Evolutionary conservation across 257 asterid species (phyloP), one percentile per base, ranked within the genome.

Genomic region (Solanum arcanum): DNA sequence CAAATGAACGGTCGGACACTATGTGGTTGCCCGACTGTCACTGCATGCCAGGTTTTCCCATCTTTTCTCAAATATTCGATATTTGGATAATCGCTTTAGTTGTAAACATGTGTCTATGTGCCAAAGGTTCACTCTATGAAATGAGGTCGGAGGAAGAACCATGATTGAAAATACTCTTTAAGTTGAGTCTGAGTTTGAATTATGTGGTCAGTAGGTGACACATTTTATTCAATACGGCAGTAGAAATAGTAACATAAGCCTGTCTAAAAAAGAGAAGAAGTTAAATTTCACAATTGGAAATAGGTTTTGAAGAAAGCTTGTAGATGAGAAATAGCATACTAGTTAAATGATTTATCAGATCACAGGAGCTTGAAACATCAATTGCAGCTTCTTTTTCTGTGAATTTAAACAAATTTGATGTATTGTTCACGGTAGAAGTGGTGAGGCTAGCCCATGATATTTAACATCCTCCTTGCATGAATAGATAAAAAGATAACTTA

Each of bases 1-100:
- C 90, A 92, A 86, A 95, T 97, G 98, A 97, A 97, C 83, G 99
- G 99, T 60, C 97, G 91, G 87, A 86, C 96, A 21, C 90, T 97
- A 86, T 97, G 99, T 49, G 99, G 99, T 78, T 97, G 99, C 85
- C 88, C 87, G 86, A 90, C 95, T 7, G 89, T 95, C 88, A 90
- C 94, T 60, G 95, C 98, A 86, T 97, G 99, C 91, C 96, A 97
- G 99, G 99, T 97, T 87, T 27, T 27, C 27, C 27, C 27, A 47
- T 70, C 13, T 81, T 44, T 68, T 72, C 27, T 46, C 27, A 18
- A 18, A 80, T 49, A 49, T 10, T 35, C 15, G 12, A 29, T 80
- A 80, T 27, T 25, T 80, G 68, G 68, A 29, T 49, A 80, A 16
- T 2, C 0, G 12, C 33, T 47, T 47, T 29, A 80, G 66, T 39